Base-by-base conservation (phyloP, 106 monocot species). In the Alisma plantagoaquatica region DNA sequence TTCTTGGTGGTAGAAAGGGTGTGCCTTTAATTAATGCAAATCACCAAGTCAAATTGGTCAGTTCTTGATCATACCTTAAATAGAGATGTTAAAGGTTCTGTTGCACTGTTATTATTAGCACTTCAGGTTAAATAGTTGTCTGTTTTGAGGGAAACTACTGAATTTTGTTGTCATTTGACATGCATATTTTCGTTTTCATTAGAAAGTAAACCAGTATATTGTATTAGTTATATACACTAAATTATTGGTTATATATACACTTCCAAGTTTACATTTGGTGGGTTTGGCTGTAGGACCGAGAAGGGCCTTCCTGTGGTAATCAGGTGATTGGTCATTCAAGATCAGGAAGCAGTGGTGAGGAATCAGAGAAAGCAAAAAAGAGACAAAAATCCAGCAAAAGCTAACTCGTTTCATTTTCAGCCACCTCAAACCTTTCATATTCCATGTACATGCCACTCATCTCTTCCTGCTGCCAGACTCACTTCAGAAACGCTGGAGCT, bases 331-430 rank as follows among this genome's bases (percentile, higher is more conserved):
- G 9, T 2, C 43, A 53, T 14, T 71, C 67, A 27, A 43, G 38
- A 23, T 28, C 60, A 12, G 62, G 41, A 10, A 70, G 63, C 57
- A 65, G 63, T 8, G 54, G 41, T 21, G 76, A 72, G 56, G 77
- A 77, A 47, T 57, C 57, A 16, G 72, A 63, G 8, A 58, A 67
- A 45, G 43, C 44, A 27, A 49, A 61, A 16, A 77, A 77, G 72
- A 61, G 72, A 62, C 72, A 53, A 18, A 72, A 54, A 47, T n/a
- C 9, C 41, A 27, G 66, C 63, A 49, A 65, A 51, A 17, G 35
- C n/a, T n/a, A n/a, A n/a, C n/a, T n/a, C n/a, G n/a, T n/a, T n/a
- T n/a, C n/a, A n/a, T n/a, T n/a, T n/a, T n/a, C n/a, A n/a, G n/a
- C n/a, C n/a, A n/a, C n/a, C n/a, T n/a, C n/a, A n/a, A n/a, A n/a